phyloP scores from a whole-genome alignment of 2,329 filamentous ascomycete species.

The Penicillium sp. region DNA sequence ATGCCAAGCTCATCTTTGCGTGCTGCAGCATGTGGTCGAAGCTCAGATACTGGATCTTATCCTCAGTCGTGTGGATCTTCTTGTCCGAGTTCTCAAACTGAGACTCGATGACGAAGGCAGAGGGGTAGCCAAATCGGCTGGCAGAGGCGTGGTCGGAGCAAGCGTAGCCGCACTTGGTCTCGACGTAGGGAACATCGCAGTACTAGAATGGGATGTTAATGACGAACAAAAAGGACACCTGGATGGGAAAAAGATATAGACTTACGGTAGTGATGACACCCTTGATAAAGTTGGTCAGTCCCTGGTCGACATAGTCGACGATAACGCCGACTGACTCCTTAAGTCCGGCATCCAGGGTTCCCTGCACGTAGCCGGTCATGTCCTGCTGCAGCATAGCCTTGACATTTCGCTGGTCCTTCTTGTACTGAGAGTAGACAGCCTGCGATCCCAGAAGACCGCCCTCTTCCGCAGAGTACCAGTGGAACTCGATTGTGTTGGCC shows the following conservation, averaged over 20 bases:
- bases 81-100: conserved; percentile 65
- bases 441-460: conserved; percentile 85
- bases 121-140: conserved; percentile 67
- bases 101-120: conserved; percentile 67
- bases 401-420: conserved; percentile 71
- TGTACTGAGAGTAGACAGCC: conserved; percentile 83
- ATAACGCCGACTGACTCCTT: conserved; percentile 90
- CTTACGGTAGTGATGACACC: conserved; percentile 72
- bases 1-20: conserved; percentile 78
- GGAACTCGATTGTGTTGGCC: conserved; percentile 89
- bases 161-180: conserved; percentile 88
- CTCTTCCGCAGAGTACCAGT: conserved; percentile 94
- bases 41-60: conserved; percentile 71
- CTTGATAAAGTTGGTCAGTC: conserved; percentile 88
- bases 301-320: conserved; percentile 79
- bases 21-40: conserved; percentile 95
- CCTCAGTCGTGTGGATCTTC: conserved; percentile 74
- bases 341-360: conserved; percentile 79
- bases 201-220: conserved; percentile 58
- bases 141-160: conserved; percentile 73
- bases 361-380: conserved; percentile 90
- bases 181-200: conserved; percentile 82
- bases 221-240: neutral
- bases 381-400: conserved; percentile 99
- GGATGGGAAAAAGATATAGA: neutral